Conservation (phyloP, 1,284 basidiomycete species). For the Anthracocystis setariae region DNA sequence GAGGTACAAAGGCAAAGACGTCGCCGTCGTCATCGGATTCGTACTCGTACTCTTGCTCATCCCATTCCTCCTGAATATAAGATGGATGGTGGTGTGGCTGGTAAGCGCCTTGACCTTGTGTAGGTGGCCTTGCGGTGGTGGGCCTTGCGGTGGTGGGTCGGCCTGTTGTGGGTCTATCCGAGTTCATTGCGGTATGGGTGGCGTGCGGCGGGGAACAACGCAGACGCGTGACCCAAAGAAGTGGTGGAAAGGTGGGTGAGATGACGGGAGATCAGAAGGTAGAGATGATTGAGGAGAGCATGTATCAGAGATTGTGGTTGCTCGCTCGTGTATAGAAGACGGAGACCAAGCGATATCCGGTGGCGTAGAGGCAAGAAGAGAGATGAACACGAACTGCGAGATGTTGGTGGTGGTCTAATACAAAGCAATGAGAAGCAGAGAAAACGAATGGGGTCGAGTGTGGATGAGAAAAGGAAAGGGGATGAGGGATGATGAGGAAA, state of each 20-base stretch:
- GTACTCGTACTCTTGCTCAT: slow-evolving; percentile 61
- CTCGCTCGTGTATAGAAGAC: neutral
- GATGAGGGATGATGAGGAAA: too few relatives aligned
- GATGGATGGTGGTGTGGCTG: slow-evolving; percentile 8
- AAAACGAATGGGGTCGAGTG: neutral
- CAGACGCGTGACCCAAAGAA: too few relatives aligned
- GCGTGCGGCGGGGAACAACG: neutral
- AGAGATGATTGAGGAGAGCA: too few relatives aligned
- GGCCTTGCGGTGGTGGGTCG: slow-evolving; percentile 41
- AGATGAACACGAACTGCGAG: neutral
- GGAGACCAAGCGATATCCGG: neutral
- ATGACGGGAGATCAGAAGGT: too few relatives aligned
- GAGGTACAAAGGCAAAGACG: slow-evolving; percentile 65
- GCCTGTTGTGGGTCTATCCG: slow-evolving; percentile 37
- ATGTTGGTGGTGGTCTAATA: neutral
- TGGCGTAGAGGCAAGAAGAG: neutral
- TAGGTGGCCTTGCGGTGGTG: slow-evolving; percentile 35
- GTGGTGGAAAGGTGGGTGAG: neutral
- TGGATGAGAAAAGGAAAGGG: too few relatives aligned
- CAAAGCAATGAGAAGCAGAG: neutral
- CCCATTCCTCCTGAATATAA: slow-evolving; percentile 47
- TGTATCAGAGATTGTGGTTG: too few relatives aligned
- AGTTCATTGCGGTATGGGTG: slow-evolving; percentile 16
- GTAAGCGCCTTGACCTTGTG: slow-evolving; percentile 30
- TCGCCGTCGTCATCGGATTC: slow-evolving; percentile 62